Conservation (phyloP, 2,329 filamentous ascomycete species). For the Mycosphaerella arachidis region DNA sequence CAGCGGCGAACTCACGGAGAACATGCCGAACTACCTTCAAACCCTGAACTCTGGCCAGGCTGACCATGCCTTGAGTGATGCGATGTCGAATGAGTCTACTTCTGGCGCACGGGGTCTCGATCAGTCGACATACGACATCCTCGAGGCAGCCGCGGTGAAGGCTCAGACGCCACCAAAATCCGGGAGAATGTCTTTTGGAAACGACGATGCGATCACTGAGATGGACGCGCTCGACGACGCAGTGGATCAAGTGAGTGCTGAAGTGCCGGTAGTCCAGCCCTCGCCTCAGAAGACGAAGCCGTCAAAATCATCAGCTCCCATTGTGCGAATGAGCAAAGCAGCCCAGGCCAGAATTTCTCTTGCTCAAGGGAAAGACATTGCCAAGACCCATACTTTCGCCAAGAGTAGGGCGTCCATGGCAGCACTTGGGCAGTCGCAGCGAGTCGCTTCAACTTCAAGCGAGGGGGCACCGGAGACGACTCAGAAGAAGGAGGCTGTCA, state of each 20-base stretch:
- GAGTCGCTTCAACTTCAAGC: constrained; percentile 18
- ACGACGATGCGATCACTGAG: constrained; percentile 48
- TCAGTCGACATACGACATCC: constrained; percentile 20
- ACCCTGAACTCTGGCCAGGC: background rate
- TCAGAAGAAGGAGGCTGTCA: constrained; percentile 26
- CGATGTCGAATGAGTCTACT: background rate
- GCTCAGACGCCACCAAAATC: constrained; percentile 15
- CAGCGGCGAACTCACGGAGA: background rate
- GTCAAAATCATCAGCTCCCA: constrained; percentile 24
- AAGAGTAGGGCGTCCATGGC: constrained; percentile 20
- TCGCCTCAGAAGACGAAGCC: constrained; percentile 27
- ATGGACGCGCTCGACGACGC: constrained; percentile 51
- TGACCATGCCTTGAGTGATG: background rate
- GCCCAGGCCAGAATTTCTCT: constrained; percentile 30
- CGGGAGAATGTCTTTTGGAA: constrained; percentile 17
- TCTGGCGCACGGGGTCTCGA: background rate
- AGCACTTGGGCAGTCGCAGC: constrained; percentile 16
- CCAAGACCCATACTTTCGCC: constrained; percentile 15
- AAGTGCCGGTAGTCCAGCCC: constrained; percentile 30
- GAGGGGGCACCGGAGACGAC: constrained; percentile 3
- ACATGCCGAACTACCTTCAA: constrained; percentile 12
- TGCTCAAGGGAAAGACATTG: constrained; percentile 25
- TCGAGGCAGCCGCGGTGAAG: constrained; percentile 25
- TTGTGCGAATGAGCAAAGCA: constrained; percentile 30
- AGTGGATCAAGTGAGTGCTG: constrained; percentile 41